phyloP scores from a whole-genome alignment of 1,284 basidiomycete genomes.

The Puccinia novopanici region DNA sequence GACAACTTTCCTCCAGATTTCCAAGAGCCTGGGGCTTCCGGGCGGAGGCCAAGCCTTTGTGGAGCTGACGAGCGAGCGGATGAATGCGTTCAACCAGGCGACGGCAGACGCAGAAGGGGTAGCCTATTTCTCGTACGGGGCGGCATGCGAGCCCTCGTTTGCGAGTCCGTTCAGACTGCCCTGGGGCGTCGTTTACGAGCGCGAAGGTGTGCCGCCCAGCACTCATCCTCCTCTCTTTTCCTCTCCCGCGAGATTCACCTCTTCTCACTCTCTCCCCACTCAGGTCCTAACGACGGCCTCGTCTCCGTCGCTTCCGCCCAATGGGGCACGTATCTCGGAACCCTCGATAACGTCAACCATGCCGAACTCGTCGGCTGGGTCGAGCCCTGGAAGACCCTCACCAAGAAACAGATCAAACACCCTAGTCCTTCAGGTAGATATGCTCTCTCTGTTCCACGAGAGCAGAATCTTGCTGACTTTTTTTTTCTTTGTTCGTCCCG shows the following conservation, averaged over 20 bases:
- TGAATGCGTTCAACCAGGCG: slow-evolving; percentile 82
- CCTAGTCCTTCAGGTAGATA: not conserved
- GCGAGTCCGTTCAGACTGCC: slow-evolving; percentile 71
- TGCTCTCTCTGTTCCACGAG: not conserved
- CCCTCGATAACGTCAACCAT: slow-evolving; percentile 80
- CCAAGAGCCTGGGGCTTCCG: slow-evolving; percentile 75
- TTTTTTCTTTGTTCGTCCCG: not conserved
- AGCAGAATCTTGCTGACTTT: not conserved
- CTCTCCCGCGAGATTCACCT: not conserved
- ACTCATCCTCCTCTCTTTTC: slow-evolving; percentile 62
- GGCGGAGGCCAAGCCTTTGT: slow-evolving; percentile 90
- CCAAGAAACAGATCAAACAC: not conserved
- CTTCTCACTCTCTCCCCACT: too few relatives aligned
- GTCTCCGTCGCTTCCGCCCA: slow-evolving; percentile 78
- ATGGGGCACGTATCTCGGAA: slow-evolving; percentile 66
- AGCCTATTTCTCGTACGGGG: slow-evolving; percentile 90
- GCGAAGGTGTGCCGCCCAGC: slow-evolving; percentile 68
- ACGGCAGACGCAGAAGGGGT: slow-evolving; percentile 76
- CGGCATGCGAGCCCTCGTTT: slow-evolving; percentile 75
- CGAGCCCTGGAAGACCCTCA: slow-evolving; percentile 56
- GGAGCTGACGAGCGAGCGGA: slow-evolving; percentile 77
- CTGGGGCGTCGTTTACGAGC: slow-evolving; percentile 13
- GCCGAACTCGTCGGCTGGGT: slow-evolving; percentile 69
- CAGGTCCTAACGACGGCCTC: slow-evolving; percentile 73
- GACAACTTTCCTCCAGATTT: slow-evolving; percentile 61